Base-by-base conservation (phyloP, 768 basidiomycete genomes). In the Tricholoma bakamatsutake region DNA sequence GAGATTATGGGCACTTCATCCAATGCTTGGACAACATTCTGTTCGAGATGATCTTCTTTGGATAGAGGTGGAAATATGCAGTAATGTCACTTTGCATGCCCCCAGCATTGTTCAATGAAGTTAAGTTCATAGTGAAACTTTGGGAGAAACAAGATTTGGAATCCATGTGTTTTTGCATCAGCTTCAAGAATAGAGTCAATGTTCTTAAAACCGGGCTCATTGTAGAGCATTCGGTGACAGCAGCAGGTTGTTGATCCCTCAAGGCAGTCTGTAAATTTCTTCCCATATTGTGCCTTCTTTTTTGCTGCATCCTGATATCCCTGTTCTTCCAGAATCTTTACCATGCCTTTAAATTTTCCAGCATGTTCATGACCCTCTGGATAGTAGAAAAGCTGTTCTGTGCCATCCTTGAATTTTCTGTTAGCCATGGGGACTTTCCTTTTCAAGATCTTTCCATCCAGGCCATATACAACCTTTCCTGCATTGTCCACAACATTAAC, bases 301-400 rank as follows among this genome's bases (percentile, higher is more conserved):
- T 61, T 60, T 52, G 55, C 59, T 60, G 31, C 62, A 60, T 62
- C 12, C 33, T 43, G 45, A 61, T 50, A 50, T 12, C 59, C 72
- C 40, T 45, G 65, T 52, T 66, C 71, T 18, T 64, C 15, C 3
- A 76, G 62, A 48, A 75, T 70, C 0, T 46, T 24, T 2, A 59
- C 68, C 73, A 76, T 78, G 5, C 75, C 76, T 60, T 77, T 77
- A 64, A 75, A 77, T 0, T 61, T 24, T 0, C 73, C 69, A 1
- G 59, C 54, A 24, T 12, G 18, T 12, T 53, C 35, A 52, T 74
- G 53, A 48, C 71, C 65, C 0, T 55, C 55, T 1, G 64, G 66
- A 49, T 54, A 71, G 43, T 71, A 71, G 24, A 70, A 49, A 9
- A 39, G 34, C 30, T 70, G 66, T 5, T 53, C 46, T 2, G 42